phyloP scores from a whole-genome alignment of 2,329 filamentous ascomycete species.

The Cryoendolithus antarcticus region DNA sequence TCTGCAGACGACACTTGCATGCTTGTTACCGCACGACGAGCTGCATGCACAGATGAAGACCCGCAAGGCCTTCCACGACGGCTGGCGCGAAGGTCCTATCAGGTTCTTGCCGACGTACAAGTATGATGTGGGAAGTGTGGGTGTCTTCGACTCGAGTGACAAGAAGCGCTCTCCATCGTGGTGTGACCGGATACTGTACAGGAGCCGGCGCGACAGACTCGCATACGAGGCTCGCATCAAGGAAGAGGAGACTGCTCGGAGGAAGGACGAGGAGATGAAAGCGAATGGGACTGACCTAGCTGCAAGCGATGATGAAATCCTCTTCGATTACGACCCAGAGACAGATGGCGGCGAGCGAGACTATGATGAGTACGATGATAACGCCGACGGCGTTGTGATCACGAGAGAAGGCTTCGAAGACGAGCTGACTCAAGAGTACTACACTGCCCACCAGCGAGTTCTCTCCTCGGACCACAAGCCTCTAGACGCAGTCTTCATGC shows the following conservation, averaged over 20 bases:
- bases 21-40: slow-evolving; percentile 81
- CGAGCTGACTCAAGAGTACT: slow-evolving; percentile 47
- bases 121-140: slow-evolving; percentile 85
- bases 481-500: slow-evolving; percentile 65
- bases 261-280: slow-evolving; percentile 75
- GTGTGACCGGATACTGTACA: slow-evolving; percentile 88
- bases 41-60: slow-evolving; percentile 59
- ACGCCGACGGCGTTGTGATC: slow-evolving; percentile 36
- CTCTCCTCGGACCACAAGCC: slow-evolving; percentile 95
- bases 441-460: slow-evolving; percentile 79
- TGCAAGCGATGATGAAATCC: slow-evolving; percentile 63
- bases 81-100: slow-evolving; percentile 82
- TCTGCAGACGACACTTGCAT: slow-evolving; percentile 76
- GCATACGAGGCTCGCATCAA: slow-evolving; percentile 50
- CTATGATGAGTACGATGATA: slow-evolving; percentile 39
- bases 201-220: slow-evolving; percentile 59
- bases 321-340: slow-evolving; percentile 86
- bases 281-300: slow-evolving; percentile 62
- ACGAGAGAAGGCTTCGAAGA: slow-evolving; percentile 49
- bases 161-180: slow-evolving; percentile 88
- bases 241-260: slow-evolving; percentile 55
- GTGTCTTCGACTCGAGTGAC: slow-evolving; percentile 87
- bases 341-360: slow-evolving; percentile 53
- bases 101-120: slow-evolving; percentile 92
- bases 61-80: slow-evolving; percentile 75